phyloP scores from a whole-genome alignment of 139 green algal species.

The Trebouxia sp. region DNA sequence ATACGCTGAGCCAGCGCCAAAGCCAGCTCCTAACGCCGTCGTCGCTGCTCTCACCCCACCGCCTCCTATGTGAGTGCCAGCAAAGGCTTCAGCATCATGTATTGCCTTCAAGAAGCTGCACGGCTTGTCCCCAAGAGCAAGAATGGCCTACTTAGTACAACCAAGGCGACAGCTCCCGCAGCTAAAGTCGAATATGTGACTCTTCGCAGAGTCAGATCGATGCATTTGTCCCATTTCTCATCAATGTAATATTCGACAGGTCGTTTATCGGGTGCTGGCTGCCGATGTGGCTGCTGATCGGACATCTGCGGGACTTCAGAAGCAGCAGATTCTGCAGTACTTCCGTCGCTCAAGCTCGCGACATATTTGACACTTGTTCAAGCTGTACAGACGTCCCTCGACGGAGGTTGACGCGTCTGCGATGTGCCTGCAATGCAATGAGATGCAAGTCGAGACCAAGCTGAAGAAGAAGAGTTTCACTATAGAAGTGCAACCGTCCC shows the following conservation, averaged over 20 bases:
- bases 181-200: constrained; percentile 28
- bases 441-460: too few relatives aligned
- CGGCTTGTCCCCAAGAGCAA: background rate
- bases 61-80: background rate
- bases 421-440: too few relatives aligned
- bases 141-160: constrained; percentile 24
- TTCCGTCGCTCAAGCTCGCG: too few relatives aligned
- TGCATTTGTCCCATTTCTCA: constrained; percentile 36
- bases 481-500: too few relatives aligned
- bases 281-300: background rate
- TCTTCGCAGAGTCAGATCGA: constrained; percentile 25
- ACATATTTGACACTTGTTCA: too few relatives aligned
- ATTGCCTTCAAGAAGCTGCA: background rate
- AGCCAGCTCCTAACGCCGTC: constrained; percentile 26
- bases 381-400: too few relatives aligned
- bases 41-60: constrained; percentile 6
- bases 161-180: constrained; percentile 22
- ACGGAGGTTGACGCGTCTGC: too few relatives aligned
- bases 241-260: constrained; percentile 37
- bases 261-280: background rate
- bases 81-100: background rate
- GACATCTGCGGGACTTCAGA: too few relatives aligned
- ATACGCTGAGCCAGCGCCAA: constrained; percentile 36
- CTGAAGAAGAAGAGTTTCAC: too few relatives aligned
- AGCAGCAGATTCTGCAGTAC: too few relatives aligned